Conservation (phyloP, 2,329 filamentous ascomycete species). For the Cucurbitaria berberidis region DNA sequence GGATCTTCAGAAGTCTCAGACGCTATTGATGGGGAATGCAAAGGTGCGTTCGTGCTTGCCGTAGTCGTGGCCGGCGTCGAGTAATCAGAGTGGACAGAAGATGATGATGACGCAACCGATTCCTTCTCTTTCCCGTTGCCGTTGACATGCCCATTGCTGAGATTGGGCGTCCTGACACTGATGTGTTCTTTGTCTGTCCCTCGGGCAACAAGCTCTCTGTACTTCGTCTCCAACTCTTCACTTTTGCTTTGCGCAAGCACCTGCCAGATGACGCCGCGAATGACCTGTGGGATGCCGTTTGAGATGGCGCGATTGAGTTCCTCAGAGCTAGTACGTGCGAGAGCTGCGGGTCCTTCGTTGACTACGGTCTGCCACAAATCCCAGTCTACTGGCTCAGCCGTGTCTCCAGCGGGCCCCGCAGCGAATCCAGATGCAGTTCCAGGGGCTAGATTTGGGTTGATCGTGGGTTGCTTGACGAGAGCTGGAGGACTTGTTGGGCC, state of each 20-base stretch:
- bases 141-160: slow-evolving; percentile 56
- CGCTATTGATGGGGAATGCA: slow-evolving; percentile 61
- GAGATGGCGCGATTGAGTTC: slow-evolving; percentile 91
- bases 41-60: slow-evolving; percentile 43
- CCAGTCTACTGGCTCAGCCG: slow-evolving; percentile 84
- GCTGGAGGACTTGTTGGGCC: slow-evolving; percentile 37
- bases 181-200: slow-evolving; percentile 77
- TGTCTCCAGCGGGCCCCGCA: slow-evolving; percentile 75
- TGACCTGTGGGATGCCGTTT: slow-evolving; percentile 90
- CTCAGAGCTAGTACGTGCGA: slow-evolving; percentile 84
- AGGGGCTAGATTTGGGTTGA: slow-evolving; percentile 76
- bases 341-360: slow-evolving; percentile 88
- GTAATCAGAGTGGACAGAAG: slow-evolving; percentile 80
- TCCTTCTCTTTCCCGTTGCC: slow-evolving; percentile 67
- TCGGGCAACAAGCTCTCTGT: slow-evolving; percentile 77
- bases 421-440: slow-evolving; percentile 85
- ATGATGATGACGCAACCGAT: slow-evolving; percentile 76
- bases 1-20: slow-evolving; percentile 65
- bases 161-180: slow-evolving; percentile 29
- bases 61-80: slow-evolving; percentile 67
- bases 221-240: slow-evolving; percentile 85
- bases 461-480: slow-evolving; percentile 62
- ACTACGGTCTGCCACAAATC: slow-evolving; percentile 97
- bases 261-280: slow-evolving; percentile 98
- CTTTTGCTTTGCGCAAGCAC: slow-evolving; percentile 95